Base-by-base conservation (phyloP, 1,284 basidiomycete genomes). In the Tilletia setariae region DNA sequence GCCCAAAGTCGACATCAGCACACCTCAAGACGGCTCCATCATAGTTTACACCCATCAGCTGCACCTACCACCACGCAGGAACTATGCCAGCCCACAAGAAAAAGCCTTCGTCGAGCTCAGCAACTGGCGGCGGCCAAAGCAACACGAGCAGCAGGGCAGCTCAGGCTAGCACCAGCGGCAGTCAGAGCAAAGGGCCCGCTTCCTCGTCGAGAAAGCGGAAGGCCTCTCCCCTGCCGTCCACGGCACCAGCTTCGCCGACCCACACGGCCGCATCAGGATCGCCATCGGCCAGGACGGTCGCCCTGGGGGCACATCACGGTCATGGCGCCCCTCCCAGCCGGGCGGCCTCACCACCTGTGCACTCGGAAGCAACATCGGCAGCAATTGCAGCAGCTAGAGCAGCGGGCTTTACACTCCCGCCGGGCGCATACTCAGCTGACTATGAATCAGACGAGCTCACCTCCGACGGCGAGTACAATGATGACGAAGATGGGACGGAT, bases 391-490 rank as follows among this genome's bases (percentile, higher is more conserved):
- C 56, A n/a, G 56, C 56, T 30, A 40, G 32, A 21, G 56, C 56
- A 35, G 56, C 56, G 11, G 56, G 56, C 56, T 61, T 40, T 16
- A 61, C 28, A 19, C 28, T 61, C 9, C 56, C 56, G 28, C 56
- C 56, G 16, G 56, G 56, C 1, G 28, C 56, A 16, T 32, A 32
- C 16, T 15, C 56, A 16, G 2, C 35, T 1, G 56, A 61, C 28
- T 15, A 25, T 11, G 56, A 61, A 21, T 61, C 56, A 2, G 56
- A 61, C 56, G 56, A 61, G 56, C 25, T 74, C 3, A 76, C 68
- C 53, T 79, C 77, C 28, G 77, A 74, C n/a, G 66, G 47, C 32
- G 74, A 74, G 42, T 70, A 67, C 16, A 67, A 32, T 15, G 64
- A 51, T 65, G 42, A 23, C 21, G 63, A 68, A 9, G 69, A 42